Evolutionary conservation across 352 stramenopile genomes (phyloP), one percentile per base, ranked within the genome.

Genomic region (Chrysophaeum taylorii): DNA sequence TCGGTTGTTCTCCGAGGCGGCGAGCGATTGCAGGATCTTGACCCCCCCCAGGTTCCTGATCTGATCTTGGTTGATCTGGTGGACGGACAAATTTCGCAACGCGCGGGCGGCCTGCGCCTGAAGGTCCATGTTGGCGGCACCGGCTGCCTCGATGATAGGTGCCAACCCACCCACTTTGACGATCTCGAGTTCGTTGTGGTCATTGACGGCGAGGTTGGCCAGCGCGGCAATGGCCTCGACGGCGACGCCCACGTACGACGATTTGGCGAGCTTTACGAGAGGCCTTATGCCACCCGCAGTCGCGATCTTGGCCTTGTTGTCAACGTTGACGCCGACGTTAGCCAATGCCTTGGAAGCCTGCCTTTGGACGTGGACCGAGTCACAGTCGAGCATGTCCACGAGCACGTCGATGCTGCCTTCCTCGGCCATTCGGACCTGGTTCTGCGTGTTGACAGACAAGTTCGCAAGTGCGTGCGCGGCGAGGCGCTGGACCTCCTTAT

Each of bases 321-420:
- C 84, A 39, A 91, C 81, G 48, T 96, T 93, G 21, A 96, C 90
- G 53, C 87, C 89, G 1, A 96, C 80, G 73, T 96, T 96, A 42
- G 91, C 91, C 1, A 97, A 81, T 14, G 90, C 90, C 77, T 97
- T 97, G 21, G 90, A 88, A 9, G 89, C 89, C 74, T 97, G 90
- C 14, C 90, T 82, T 75, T 96, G 89, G 25, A 95, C 87, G 36
- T 94, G 87, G 62, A 93, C 85, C 63, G 91, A 90, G 16, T 75
- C 70, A 62, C 78, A 92, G 33, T 81, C 73, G 25, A 97, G 76
- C n/a, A 97, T 80, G 41, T 89, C 79, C 54, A 97, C 91, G 31
- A 97, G 79, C 85, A 95, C 94, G 70, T 96, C 89, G 68, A 96
- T 92, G 35, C 88, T 90, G 62, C 89, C 90, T 60, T 96, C 87